These are phyloP conservation scores for Endocladia muricata DNA, from an alignment of 31 red algal genomes.

Conservation along the genomic window DNA sequence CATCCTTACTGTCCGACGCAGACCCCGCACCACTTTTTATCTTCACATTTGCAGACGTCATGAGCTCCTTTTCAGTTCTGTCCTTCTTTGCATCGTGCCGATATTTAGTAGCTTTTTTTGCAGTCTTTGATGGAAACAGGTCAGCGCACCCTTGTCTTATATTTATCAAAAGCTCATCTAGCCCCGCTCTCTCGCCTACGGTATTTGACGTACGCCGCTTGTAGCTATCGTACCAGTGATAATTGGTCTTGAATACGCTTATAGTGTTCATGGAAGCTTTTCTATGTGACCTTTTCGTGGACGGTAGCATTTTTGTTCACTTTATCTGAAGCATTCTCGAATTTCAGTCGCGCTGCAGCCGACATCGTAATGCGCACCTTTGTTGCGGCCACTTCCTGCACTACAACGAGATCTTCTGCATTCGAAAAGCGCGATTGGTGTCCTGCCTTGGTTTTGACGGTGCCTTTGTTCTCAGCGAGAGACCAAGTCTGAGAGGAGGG, in stretches of 20 bases:
- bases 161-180: background rate
- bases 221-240: background rate
- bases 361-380: background rate
- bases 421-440: background rate
- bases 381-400: background rate
- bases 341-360: background rate
- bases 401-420: background rate
- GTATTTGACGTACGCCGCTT: background rate
- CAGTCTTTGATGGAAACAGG: background rate
- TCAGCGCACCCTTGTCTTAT: background rate
- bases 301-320: background rate
- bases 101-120: background rate
- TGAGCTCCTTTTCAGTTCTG: background rate
- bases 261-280: background rate
- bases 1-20: background rate
- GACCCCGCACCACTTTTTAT: background rate
- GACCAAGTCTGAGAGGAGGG: background rate
- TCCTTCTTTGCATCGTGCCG: background rate
- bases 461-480: background rate
- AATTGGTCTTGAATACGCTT: background rate
- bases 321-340: background rate
- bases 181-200: background rate
- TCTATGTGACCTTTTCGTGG: background rate
- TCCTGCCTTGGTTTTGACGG: background rate
- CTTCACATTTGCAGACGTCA: background rate